Evolutionary conservation across 805 yeast species (phyloP), one percentile per base, ranked within the genome.

Genomic region (Metschnikowia bowlesiae): DNA sequence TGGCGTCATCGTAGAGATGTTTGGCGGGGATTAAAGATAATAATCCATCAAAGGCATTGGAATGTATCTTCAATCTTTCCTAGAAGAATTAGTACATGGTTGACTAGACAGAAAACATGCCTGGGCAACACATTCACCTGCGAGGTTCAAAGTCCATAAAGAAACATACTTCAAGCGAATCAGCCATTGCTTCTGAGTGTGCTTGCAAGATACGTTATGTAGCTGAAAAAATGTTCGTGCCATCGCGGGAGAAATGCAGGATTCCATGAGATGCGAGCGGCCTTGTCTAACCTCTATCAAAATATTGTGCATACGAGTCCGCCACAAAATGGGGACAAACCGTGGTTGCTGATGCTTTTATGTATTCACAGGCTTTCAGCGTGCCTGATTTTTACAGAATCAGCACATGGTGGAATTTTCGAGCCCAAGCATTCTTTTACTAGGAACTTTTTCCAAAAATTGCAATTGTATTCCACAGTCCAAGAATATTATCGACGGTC

Each of bases 21-120:
- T 90, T 89, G 2, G 97, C 96, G 3, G 98, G 97, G 51, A 92
- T 91, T 66, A 92, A 73, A 18, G 97, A 89, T 52, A 92, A 74
- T 47, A 92, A 73, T 26, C 97, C 96, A 64, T 88, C 89, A 66
- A 92, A 92, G 4, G 97, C 89, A 46, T 82, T 73, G 11, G 94
- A 83, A 63, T 86, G 90, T 32, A 82, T 81, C 68, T 86, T 83
- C 58, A 87, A 78, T 57, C 96, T 82, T 63, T 87, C 94, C 84
- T 83, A 30, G n/a, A 40, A 26, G 11, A n/a, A 31, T 33, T 36
- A 35, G 46, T 30, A 30, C 22, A 33, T 13, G n/a, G n/a, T 40
- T 14, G 7, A 22, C n/a, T 8, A n/a, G 34, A 10, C 18, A 14
- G 31, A 26, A n/a, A 11, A 10, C 6, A 22, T 42, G 29, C 34